phyloP scores from a whole-genome alignment of 2,329 filamentous ascomycete species.

The Colletotrichum orchidophilum region DNA sequence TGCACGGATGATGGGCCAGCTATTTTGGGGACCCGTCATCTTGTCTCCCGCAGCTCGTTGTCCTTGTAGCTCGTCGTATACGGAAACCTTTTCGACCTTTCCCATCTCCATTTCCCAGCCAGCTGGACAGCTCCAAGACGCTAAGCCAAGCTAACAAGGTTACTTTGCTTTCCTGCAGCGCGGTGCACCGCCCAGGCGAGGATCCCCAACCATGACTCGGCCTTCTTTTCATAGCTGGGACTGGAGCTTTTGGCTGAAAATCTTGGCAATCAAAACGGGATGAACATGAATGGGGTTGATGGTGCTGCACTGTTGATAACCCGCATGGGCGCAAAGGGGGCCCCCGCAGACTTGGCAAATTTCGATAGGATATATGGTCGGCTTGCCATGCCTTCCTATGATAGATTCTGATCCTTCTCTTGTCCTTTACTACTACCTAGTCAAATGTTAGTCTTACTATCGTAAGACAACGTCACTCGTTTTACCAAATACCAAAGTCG shows the following conservation, averaged over 20 bases:
- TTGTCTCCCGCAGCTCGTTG: not conserved
- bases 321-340: not conserved
- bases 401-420: not conserved
- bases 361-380: slow-evolving; percentile 26
- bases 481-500: slow-evolving; percentile 14
- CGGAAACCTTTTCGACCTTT: slow-evolving; percentile 2
- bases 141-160: slow-evolving; percentile 14
- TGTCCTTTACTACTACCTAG: not conserved
- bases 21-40: not conserved
- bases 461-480: slow-evolving; percentile 27
- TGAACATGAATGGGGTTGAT: slow-evolving; percentile 14
- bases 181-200: not conserved
- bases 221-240: not conserved
- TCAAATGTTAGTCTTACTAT: not conserved
- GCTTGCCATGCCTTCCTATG: not conserved
- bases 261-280: slow-evolving; percentile 28
- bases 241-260: not conserved
- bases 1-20: not conserved
- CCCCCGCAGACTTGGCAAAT: slow-evolving; percentile 8
- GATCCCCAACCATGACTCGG: slow-evolving; percentile 17
- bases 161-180: slow-evolving; percentile 10
- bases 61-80: not conserved
- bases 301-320: not conserved
- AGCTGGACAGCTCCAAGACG: not conserved
- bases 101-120: slow-evolving; percentile 17